phyloP scores from a whole-genome alignment of 2,329 filamentous ascomycete genomes.

The Lizonia empirigonia region DNA sequence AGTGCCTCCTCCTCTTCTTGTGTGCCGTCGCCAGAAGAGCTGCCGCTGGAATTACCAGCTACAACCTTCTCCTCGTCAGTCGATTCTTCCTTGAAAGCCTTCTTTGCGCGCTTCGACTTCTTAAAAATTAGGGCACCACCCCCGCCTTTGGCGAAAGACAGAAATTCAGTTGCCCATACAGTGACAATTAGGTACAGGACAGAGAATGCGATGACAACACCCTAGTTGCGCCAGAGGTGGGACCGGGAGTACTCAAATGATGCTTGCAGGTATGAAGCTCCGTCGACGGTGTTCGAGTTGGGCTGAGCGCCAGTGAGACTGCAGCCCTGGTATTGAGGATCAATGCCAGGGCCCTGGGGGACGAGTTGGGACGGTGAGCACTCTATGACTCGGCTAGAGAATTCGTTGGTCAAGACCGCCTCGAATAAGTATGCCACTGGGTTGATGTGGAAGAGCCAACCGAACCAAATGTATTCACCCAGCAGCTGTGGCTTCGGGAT shows the following conservation, averaged over 20 bases:
- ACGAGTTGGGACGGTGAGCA: constrained; percentile 66
- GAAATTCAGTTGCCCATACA: constrained; percentile 69
- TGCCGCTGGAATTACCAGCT: constrained; percentile 32
- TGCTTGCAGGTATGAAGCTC: constrained; percentile 60
- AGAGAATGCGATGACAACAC: constrained; percentile 75
- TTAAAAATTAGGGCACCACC: constrained; percentile 76
- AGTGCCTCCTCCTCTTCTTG: constrained; percentile 40
- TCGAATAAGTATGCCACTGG: constrained; percentile 68
- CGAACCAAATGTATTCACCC: constrained; percentile 67
- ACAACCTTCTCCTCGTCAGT: constrained; percentile 64
- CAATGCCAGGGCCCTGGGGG: constrained; percentile 61
- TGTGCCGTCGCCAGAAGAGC: constrained; percentile 29
- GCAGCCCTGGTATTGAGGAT: constrained; percentile 66
- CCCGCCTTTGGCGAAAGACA: constrained; percentile 66
- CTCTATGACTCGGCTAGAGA: constrained; percentile 60
- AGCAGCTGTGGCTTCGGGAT: constrained; percentile 68
- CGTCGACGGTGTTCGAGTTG: constrained; percentile 58
- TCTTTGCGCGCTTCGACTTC: constrained; percentile 66
- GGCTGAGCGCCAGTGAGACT: constrained; percentile 62
- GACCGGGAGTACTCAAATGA: constrained; percentile 63
- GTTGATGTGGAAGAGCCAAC: constrained; percentile 54
- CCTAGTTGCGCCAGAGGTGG: constrained; percentile 75
- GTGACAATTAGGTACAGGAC: constrained; percentile 76
- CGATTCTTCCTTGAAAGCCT: constrained; percentile 55
- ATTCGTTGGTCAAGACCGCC: constrained; percentile 70